Evolutionary conservation across 1,284 basidiomycete genomes (phyloP).

Genomic region (Microstroma glucosiphilum): DNA sequence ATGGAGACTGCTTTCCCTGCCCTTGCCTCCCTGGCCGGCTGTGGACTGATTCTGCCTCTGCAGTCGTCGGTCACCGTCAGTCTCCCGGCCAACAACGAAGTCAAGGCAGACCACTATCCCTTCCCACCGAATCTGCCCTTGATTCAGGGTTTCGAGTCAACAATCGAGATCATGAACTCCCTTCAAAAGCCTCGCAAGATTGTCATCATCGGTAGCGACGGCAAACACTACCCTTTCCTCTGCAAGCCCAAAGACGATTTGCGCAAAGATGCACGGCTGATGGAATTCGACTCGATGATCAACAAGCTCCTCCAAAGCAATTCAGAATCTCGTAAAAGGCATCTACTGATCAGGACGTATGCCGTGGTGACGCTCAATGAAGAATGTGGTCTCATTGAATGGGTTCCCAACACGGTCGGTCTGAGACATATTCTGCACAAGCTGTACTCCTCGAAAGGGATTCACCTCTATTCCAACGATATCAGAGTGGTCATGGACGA

Average conservation of each 20-base stretch:
- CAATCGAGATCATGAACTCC: constrained; percentile 86
- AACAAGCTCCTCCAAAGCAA: constrained; percentile 93
- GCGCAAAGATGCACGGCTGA: constrained; percentile 90
- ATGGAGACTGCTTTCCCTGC: constrained; percentile 35
- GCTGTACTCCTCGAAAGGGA: constrained; percentile 58
- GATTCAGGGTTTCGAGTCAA: constrained; percentile 63
- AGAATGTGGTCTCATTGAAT: constrained; percentile 95
- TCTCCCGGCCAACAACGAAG: constrained; percentile 56
- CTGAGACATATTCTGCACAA: constrained; percentile 72
- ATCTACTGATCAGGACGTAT: constrained; percentile 61
- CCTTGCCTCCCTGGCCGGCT: constrained; percentile 25
- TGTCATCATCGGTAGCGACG: constrained; percentile 75
- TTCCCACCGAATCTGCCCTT: constrained; percentile 73
- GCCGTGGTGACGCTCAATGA: constrained; percentile 94
- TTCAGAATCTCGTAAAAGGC: constrained; percentile 66
- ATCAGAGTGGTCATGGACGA: constrained; percentile 56
- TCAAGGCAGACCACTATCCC: constrained; percentile 66
- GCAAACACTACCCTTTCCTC: constrained; percentile 80
- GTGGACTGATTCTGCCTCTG: constrained; percentile 61
- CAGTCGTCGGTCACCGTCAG: constrained; percentile 88
- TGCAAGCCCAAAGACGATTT: constrained; percentile 98
- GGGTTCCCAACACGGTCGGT: constrained; percentile 90
- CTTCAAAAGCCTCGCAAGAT: constrained; percentile 89
- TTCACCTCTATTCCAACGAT: constrained; percentile 42
- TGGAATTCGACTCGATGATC: constrained; percentile 98